A percentile compares a stretch with the other conserved stretches of the same genome.
phyloP scores from a whole-genome alignment of 2,329 filamentous ascomycete genomes.

The Gremmenia infestans region DNA sequence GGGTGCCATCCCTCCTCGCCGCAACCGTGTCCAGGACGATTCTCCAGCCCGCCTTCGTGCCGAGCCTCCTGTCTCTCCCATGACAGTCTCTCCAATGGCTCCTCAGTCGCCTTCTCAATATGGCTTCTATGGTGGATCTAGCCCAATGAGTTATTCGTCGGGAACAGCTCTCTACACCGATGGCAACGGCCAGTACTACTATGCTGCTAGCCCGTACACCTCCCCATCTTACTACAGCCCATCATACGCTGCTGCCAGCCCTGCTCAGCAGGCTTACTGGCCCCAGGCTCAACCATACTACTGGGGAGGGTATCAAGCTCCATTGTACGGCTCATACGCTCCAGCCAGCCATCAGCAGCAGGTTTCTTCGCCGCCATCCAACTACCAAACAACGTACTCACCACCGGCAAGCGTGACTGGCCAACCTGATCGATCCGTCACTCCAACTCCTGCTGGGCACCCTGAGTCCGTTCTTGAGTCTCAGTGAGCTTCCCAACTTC shows the following conservation, averaged over 20 bases:
- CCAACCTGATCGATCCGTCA: constrained; percentile 22
- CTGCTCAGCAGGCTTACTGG: constrained; percentile 8
- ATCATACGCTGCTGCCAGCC: constrained; percentile 13
- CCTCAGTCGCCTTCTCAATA: constrained; percentile 5
- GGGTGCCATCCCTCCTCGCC: constrained; percentile 21
- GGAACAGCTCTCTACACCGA: constrained; percentile 11
- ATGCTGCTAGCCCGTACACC: constrained; percentile 3
- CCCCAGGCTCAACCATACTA: constrained; percentile 1
- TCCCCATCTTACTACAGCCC: constrained; percentile 13
- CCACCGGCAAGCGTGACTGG: background rate
- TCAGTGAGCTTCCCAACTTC: constrained; percentile 7
- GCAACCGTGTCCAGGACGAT: constrained; percentile 3
- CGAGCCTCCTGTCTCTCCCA: constrained; percentile 10
- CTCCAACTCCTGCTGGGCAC: constrained; percentile 23
- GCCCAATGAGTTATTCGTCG: background rate
- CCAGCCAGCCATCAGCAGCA: constrained; percentile 3
- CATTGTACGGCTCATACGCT: constrained; percentile 9
- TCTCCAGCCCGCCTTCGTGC: constrained; percentile 14
- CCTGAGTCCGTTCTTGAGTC: constrained; percentile 9
- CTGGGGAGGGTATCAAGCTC: constrained; percentile 12
- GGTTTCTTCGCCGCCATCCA: background rate
- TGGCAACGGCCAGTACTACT: constrained; percentile 19
- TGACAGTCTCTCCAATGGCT: constrained; percentile 13
- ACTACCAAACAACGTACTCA: constrained; percentile 8
- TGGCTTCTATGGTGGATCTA: constrained; percentile 7